These are phyloP conservation scores for Entomortierella beljakovae DNA, from an alignment of 192 early-diverging fungal species.

Conservation along the genomic window DNA sequence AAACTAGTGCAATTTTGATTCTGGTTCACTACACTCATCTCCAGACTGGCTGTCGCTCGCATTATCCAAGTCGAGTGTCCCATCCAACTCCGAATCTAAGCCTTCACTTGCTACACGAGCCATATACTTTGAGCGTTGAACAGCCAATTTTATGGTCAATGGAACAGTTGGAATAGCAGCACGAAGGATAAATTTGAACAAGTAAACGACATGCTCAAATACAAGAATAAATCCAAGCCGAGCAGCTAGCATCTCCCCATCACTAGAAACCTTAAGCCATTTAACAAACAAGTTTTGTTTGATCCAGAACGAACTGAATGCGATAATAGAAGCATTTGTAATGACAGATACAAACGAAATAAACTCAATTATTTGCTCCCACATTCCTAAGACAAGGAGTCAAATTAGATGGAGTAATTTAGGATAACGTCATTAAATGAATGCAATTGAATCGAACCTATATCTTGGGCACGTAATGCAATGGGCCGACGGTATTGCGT, in stretches of 20 bases:
- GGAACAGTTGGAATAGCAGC: constrained; percentile 41
- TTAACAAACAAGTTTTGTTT: constrained; percentile 35
- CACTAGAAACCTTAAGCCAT: constrained; percentile 4
- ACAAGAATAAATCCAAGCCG: constrained; percentile 45
- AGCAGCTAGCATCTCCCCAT: constrained; percentile 30
- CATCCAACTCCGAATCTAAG: constrained; percentile 25
- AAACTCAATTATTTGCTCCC: constrained; percentile 46
- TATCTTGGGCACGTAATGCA: constrained; percentile 42
- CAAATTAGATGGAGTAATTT: not conserved
- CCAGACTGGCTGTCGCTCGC: not conserved
- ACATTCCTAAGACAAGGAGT: constrained; percentile 27
- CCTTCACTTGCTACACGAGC: constrained; percentile 21
- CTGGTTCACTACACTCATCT: not conserved
- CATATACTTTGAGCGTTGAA: constrained; percentile 35
- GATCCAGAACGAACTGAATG: constrained; percentile 50
- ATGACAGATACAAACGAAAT: constrained; percentile 46
- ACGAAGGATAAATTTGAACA: constrained; percentile 45
- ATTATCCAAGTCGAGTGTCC: constrained; percentile 11
- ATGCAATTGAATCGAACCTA: constrained; percentile 10
- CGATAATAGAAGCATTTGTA: constrained; percentile 50
- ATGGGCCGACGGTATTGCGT: constrained; percentile 38
- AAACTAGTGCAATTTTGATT: no score
- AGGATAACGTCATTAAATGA: not conserved
- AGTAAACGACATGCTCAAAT: constrained; percentile 47
- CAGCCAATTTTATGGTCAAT: constrained; percentile 42